Evolutionary conservation across 2,329 filamentous ascomycete genomes (phyloP).

Genomic region (Alternaria sp.): DNA sequence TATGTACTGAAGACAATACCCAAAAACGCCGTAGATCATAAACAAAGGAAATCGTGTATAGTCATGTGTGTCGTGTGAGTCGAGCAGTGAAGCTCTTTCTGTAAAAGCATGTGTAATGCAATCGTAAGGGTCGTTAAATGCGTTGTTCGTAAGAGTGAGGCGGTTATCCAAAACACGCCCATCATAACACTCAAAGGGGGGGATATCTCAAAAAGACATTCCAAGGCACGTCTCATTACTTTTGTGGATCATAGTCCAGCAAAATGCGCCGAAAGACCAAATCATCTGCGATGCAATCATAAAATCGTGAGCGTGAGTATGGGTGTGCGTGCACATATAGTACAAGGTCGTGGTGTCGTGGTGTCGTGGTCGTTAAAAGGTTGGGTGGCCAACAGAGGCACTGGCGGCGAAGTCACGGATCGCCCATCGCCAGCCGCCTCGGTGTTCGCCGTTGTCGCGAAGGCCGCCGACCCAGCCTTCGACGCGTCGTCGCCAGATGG

Average conservation of each 20-base stretch:
- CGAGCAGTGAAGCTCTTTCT: conserved; percentile 19
- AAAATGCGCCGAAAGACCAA: conserved; percentile 27
- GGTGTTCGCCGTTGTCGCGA: conserved; percentile 50
- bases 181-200: conserved; percentile 40
- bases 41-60: conserved; percentile 12
- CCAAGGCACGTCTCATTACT: conserved; percentile 32
- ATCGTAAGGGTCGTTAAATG: conserved; percentile 37
- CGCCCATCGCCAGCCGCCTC: conserved; percentile 76
- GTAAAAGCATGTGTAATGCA: conserved; percentile 24
- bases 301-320: conserved; percentile 27
- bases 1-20: conserved; percentile 6
- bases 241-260: conserved; percentile 30
- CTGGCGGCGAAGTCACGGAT: conserved; percentile 58
- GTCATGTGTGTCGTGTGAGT: conserved; percentile 17
- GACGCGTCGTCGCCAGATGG: conserved; percentile 86
- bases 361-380: conserved; percentile 19
- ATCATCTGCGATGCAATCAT: conserved; percentile 39
- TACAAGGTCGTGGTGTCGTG: conserved; percentile 4
- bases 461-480: conserved; percentile 78
- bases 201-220: conserved; percentile 39
- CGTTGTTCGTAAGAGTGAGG: conserved; percentile 47
- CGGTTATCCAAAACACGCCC: conserved; percentile 35
- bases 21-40: conserved; percentile 8
- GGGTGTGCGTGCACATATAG: conserved; percentile 21
- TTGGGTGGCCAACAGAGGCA: conserved; percentile 26